Evolutionary conservation across 805 yeast species (phyloP), one percentile per base, ranked within the genome.

Genomic region (Metschnikowia cerradonensis): DNA sequence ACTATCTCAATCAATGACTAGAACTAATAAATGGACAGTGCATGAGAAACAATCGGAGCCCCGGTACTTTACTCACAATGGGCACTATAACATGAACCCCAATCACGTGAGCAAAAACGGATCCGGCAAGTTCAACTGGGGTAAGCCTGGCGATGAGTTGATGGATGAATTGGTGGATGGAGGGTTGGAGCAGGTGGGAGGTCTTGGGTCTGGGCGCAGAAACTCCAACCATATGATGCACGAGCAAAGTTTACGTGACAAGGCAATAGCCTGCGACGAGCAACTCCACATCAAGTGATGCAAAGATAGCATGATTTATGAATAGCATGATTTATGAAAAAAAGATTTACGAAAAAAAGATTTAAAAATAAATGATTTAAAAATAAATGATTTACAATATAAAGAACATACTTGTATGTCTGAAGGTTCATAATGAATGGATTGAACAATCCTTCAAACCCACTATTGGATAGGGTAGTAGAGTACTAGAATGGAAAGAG

Each of bases 121-220:
- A 45, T 86, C 85, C 33, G 97, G 97, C 43, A 83, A 82, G 60
- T 85, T 84, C 57, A 90, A 90, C 63, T 89, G 96, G 96, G 97
- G 97, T 41, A 72, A 75, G 52, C 78, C 82, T 7, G 92, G 90
- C 31, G 96, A 88, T 59, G 96, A 89, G 60, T 65, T 87, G 54
- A 76, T 80, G 52, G 81, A 79, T 48, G 70, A 76, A 17, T 65
- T 87, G 54, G 76, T 80, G 52, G 81, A 79, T 48, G 70, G 76
- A 17, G 84, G 81, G 54, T 75, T 4, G 68, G 33, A 13, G 14
- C 33, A 14, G 13, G 51, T 54, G 36, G 66, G 67, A 5, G 50
- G 56, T 41, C 33, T n/a, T 7, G 23, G 47, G 13, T 60, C 70
- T 3, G 57, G 56, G 7, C 68, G 77, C 56, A 59, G 77, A 49